A percentile compares a stretch with the other conserved stretches of the same genome.
Evolutionary conservation across 2,329 filamentous ascomycete species (phyloP).

Genomic region (Calonectria pseudoturangicola): DNA sequence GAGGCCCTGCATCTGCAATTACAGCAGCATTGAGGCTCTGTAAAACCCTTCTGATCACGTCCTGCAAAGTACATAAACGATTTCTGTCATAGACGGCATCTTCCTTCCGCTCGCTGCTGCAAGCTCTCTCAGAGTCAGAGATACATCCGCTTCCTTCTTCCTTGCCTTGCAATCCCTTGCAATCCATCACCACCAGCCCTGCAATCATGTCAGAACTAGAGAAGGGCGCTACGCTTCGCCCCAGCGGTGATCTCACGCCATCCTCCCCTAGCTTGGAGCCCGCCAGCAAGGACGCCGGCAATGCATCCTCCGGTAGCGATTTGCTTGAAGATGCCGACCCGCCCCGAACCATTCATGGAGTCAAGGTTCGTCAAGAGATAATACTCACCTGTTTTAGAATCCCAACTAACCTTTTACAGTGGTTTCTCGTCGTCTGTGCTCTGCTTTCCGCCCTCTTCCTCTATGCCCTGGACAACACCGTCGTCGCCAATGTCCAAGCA

Average conservation of each 20-base stretch:
- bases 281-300: background rate
- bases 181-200: background rate
- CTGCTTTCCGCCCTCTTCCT: background rate
- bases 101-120: background rate
- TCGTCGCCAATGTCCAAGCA: background rate
- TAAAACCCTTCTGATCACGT: too few relatives aligned
- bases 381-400: background rate
- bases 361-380: background rate
- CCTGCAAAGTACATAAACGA: background rate
- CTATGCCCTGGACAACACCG: slow-evolving; percentile 1
- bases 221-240: background rate
- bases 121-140: background rate
- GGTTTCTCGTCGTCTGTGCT: background rate
- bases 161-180: too few relatives aligned
- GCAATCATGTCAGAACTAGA: background rate
- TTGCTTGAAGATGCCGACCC: background rate
- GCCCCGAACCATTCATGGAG: background rate
- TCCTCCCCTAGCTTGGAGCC: background rate
- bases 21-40: too few relatives aligned
- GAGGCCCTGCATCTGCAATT: too few relatives aligned
- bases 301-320: background rate
- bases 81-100: background rate
- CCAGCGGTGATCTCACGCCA: background rate
- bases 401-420: background rate
- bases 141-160: background rate